Base-by-base conservation (phyloP, 1,284 basidiomycete species). In the Phellinidium pouzarii region DNA sequence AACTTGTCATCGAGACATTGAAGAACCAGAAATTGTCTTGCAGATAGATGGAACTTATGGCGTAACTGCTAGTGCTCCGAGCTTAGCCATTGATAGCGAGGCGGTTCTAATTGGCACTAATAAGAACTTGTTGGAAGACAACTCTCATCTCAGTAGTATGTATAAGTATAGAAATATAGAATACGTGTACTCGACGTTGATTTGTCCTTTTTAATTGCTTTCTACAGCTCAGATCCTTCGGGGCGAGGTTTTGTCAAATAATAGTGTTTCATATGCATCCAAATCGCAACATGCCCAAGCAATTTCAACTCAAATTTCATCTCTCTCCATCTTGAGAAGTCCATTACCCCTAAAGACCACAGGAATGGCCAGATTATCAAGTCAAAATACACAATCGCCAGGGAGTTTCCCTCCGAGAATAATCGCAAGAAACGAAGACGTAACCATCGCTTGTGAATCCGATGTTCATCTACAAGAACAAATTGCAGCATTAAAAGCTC, bases 1-100 rank as follows among this genome's bases (percentile, higher is more conserved):
- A 65, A 77, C 75, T 20, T 64, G 66, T 20, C 55, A 57, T 63
- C 66, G 56, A 22, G 53, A 53, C 50, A 45, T 58, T 29, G 37
- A 23, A 20, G 37, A 44, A 37, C 2, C 56, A 51, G 44, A 58
- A 7, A 27, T 56, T 12, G 38, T 43, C 19, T 26, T 52, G 46
- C 45, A 26, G 27, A n/a, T 47, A 49, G 44, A 56, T 27, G 52
- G 52, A 17, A 44, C 43, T 8, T 56, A 52, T 50, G 54, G 50
- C 4, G 37, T 55, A 9, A 31, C 11, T 20, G 23, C 7, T 17
- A 20, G 7, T 19, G 48, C 3, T 37, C n/a, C 6, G 25, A 9
- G n/a, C 3, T 23, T 8, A 12, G 38, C 9, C 20, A 29, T 12
- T 34, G 40, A 2, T 12, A 31, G 34, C 17, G 17, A 31, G 4